Base-by-base conservation (phyloP, 768 basidiomycete species). In the Tulasnella sp. region DNA sequence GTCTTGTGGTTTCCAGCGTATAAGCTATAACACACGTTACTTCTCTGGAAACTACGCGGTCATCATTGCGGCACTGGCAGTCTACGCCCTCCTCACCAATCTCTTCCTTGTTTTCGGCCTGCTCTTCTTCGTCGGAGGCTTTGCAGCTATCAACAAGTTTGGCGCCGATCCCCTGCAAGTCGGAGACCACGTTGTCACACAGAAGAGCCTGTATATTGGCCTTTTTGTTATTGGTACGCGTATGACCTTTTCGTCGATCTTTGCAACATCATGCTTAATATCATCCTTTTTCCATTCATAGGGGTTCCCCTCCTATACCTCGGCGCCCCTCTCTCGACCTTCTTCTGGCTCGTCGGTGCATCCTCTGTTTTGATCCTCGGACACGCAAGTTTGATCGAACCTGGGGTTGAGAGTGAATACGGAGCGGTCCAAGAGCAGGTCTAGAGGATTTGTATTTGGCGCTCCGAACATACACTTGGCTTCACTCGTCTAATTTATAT, bases 281-380 rank as follows among this genome's bases (percentile, higher is more conserved):
- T n/a, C 45, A 19, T 48, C n/a, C n/a, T 15, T 59, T 29, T 24
- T 56, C n/a, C 17, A 4, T 19, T 45, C 30, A 10, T 30, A 56
- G 54, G 45, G 5, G 34, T 43, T n/a, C 56, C 60, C 12, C 43
- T 22, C 19, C 10, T 19, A 17, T 38, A 10, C 25, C 43, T 53
- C 30, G 38, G 45, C 19, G 30, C 55, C 21, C 74, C 74, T n/a
- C 57, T 75, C 45, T 71, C 72, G 11, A 87, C 88, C 24, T 81
- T 97, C 73, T 96, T 98, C 79, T 94, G 91, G 90, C 78, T 97
- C 65, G 83, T 94, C 61, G 92, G 92, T 19, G 85, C 87, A 1
- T 92, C 89, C 1, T 78, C 80, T 19, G 76, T 93, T 62, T 74
- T 94, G 62, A 88, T 98, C 66, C 75, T 94, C 62, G 82, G 76